Evolutionary conservation across 495 filamentous ascomycete genomes (phyloP), one percentile per base, ranked within the genome.

Genomic region (Trichoderma reesei): DNA sequence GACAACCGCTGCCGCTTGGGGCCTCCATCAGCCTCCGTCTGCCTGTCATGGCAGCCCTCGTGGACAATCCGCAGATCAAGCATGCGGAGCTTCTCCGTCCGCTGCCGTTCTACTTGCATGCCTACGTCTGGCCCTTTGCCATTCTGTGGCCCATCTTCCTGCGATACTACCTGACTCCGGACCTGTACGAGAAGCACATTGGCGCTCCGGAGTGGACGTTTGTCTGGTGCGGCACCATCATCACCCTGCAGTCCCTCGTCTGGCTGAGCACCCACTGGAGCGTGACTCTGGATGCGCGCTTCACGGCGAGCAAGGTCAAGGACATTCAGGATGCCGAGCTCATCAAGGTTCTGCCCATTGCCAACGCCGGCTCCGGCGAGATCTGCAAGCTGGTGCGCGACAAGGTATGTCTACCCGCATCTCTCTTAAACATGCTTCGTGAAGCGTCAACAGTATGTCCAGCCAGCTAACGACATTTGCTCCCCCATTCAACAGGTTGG

Each of bases 211-310:
- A 99, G 79, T 99, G 94, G 94, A 98, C 95, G 9, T 96, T 96
- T 74, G 90, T 98, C 62, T 99, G 87, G 83, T 81, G 88, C 65
- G 92, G 89, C 66, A 82, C 85, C 38, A 96, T 98, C 70, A 81
- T 96, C 72, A 96, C 92, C 13, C 67, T 85, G 59, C 94, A 99
- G 80, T 85, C 89, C 65, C 82, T 99, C 65, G 78, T 90, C 59
- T 99, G 95, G 95, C 81, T 99, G 65, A 93, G 88, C 78, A 98
- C 94, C 33, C 88, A 97, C 78, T 99, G 94, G 94, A 96, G 88
- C 72, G 91, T 99, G 72, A 85, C 91, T 70, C 79, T 97, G 66
- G 85, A 86, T 66, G 85, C 88, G 6, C 70, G 87, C 67, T 97
- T 97, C 72, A 99, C 92, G 7, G 81, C 91, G 4, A 89, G 78